Conservation (phyloP, 2,329 filamentous ascomycete genomes). For the Pseudocercospora vitis region DNA sequence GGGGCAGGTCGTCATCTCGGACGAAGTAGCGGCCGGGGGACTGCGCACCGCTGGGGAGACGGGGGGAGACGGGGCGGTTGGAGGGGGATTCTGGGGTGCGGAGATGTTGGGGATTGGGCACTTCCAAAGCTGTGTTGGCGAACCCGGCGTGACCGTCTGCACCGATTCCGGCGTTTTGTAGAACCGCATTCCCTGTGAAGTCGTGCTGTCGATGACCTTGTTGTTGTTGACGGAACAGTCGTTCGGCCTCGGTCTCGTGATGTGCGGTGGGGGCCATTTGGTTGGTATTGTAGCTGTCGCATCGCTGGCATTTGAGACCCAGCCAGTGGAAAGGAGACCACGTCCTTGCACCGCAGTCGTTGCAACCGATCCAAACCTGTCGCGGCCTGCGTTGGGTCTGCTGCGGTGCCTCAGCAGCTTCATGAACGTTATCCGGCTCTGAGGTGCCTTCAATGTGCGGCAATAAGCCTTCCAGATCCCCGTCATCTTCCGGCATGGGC, state of each 20-base stretch:
- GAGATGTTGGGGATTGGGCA: constrained; percentile 23
- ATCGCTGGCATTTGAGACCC: constrained; percentile 77
- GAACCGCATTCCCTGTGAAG: constrained; percentile 38
- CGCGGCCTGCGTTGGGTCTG: constrained; percentile 28
- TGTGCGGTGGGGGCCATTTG: constrained; percentile 48
- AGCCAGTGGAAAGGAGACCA: constrained; percentile 92
- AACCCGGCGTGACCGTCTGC: constrained; percentile 25
- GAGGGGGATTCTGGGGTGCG: constrained; percentile 12
- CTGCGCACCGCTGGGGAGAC: constrained; percentile 27
- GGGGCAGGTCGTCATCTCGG: constrained; percentile 26
- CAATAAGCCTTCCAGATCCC: constrained; percentile 33
- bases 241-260: constrained; percentile 38
- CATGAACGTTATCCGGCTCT: constrained; percentile 33
- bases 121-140: constrained; percentile 18
- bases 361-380: constrained; percentile 80
- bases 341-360: constrained; percentile 88
- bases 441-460: constrained; percentile 22
- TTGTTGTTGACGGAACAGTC: constrained; percentile 33
- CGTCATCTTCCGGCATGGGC: constrained; percentile 71
- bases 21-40: constrained; percentile 38
- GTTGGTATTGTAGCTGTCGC: constrained; percentile 55
- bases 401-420: neutral
- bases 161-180: constrained; percentile 37
- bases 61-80: constrained; percentile 23
- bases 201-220: constrained; percentile 36